Conservation (phyloP, 768 basidiomycete genomes). For the Psilocybe azurescens region DNA sequence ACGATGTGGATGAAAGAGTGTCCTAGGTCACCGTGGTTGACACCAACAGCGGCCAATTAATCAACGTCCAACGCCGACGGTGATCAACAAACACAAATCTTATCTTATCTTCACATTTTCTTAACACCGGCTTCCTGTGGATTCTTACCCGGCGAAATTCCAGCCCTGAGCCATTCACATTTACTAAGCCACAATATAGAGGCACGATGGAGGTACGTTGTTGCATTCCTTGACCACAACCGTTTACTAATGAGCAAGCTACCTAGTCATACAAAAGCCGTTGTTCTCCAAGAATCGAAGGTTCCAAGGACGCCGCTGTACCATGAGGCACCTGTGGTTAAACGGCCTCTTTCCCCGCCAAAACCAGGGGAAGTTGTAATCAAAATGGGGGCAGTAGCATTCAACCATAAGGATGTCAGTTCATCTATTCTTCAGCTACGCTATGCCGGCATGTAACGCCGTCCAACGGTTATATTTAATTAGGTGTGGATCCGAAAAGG, state of each 20-base stretch:
- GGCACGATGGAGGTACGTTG: background rate
- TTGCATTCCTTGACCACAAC: background rate
- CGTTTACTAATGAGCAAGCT: constrained; percentile 14
- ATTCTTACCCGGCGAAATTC: background rate
- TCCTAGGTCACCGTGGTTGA: background rate
- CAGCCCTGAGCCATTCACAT: background rate
- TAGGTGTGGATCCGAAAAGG: constrained; percentile 81
- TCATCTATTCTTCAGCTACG: background rate
- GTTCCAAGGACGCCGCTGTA: constrained; percentile 45
- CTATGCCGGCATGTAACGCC: background rate
- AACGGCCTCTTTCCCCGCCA: constrained; percentile 54
- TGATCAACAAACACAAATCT: constrained; percentile 1
- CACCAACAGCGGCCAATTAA: background rate
- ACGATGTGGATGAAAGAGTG: background rate
- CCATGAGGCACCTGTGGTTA: constrained; percentile 61
- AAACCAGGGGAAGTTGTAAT: constrained; percentile 67
- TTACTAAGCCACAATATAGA: background rate
- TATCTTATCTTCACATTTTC: constrained; percentile 11
- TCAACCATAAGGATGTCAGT: constrained; percentile 79
- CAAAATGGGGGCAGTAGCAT: constrained; percentile 68
- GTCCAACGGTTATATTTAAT: background rate
- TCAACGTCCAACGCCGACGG: background rate
- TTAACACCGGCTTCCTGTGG: background rate
- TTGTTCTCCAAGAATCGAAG: constrained; percentile 53
- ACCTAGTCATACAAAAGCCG: constrained; percentile 50